phyloP scores from a whole-genome alignment of 2,329 filamentous ascomycete genomes.

The Aspergillus novoparasiticus region DNA sequence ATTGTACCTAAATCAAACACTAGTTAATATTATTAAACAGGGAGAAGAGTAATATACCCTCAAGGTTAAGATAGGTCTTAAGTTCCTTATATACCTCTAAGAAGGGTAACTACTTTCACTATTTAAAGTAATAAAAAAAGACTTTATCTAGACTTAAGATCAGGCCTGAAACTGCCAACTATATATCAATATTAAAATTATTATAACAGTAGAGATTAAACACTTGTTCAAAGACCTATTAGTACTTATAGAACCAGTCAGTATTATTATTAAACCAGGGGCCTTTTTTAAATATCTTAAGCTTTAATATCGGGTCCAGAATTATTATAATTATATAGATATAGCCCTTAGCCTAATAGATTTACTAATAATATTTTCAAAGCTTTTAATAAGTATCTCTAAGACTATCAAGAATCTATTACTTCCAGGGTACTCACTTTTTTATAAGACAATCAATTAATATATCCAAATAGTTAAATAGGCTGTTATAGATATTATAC shows the following conservation, averaged over 20 bases:
- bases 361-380: neutral
- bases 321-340: neutral
- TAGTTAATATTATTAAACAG: neutral
- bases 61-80: neutral
- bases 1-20: neutral
- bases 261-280: neutral
- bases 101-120: neutral
- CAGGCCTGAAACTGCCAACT: neutral
- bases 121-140: neutral
- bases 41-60: neutral
- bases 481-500: neutral
- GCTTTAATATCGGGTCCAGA: neutral
- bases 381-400: neutral
- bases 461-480: neutral
- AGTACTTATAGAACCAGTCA: neutral
- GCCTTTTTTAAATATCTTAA: neutral
- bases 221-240: neutral
- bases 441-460: neutral
- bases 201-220: neutral
- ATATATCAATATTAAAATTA: neutral
- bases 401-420: neutral
- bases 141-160: neutral
- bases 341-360: neutral
- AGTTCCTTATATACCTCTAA: neutral
- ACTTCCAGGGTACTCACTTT: neutral